These are phyloP conservation scores for Cucurbita argyrosperma DNA, from an alignment of 306 rosid genomes.

Conservation along the genomic window DNA sequence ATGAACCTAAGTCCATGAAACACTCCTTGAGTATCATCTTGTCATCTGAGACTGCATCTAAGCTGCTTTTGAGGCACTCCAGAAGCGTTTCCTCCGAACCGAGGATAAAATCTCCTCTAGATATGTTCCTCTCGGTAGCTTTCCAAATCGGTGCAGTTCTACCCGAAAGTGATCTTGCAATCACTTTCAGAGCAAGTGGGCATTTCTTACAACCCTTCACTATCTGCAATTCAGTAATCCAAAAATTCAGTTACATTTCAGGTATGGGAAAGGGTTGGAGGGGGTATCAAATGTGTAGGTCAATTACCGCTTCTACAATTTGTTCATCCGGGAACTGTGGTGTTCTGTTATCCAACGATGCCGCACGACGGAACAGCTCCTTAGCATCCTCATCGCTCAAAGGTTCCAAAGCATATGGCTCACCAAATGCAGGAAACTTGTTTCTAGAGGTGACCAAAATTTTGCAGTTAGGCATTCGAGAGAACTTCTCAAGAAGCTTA, in stretches of 20 bases:
- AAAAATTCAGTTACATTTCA: not conserved
- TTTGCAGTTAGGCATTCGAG: not conserved
- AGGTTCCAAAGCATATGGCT: not conserved
- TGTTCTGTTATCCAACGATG: not conserved
- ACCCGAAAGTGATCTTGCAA: slow-evolving; percentile 25
- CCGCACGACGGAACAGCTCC: not conserved
- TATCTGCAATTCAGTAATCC: slow-evolving; percentile 27
- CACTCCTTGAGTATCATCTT: slow-evolving; percentile 15
- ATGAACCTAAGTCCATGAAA: slow-evolving; percentile 35
- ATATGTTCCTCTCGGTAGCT: slow-evolving; percentile 11
- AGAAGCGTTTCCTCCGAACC: slow-evolving; percentile 11
- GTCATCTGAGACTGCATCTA: slow-evolving; percentile 17
- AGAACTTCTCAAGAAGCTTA: not conserved
- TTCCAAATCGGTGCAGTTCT: slow-evolving; percentile 16
- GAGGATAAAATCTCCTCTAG: slow-evolving; percentile 19
- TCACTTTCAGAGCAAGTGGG: slow-evolving; percentile 31
- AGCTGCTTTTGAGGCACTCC: slow-evolving; percentile 25
- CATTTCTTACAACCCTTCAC: slow-evolving; percentile 29
- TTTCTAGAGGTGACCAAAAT: slow-evolving; percentile 1
- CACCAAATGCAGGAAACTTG: not conserved
- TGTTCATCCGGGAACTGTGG: not conserved
- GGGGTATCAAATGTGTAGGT: not conserved
- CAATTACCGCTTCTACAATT: not conserved
- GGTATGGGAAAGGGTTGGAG: not conserved
- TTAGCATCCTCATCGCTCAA: not conserved